Evolutionary conservation across 2,329 filamentous ascomycete genomes (phyloP).

Genomic region (Neofusicoccum parvum): DNA sequence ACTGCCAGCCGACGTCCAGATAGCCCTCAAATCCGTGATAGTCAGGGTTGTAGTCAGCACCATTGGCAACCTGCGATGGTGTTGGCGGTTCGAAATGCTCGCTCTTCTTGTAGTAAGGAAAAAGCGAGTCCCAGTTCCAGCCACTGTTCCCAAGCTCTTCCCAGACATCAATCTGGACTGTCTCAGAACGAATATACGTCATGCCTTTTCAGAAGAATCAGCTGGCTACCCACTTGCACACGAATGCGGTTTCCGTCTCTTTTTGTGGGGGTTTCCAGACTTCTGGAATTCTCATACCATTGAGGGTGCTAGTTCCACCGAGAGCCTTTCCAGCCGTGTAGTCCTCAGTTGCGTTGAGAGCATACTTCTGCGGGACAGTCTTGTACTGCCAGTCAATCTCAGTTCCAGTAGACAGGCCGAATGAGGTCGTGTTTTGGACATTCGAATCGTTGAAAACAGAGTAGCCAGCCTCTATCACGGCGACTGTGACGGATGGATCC

Average conservation of each 20-base stretch:
- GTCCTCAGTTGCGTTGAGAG: conserved; percentile 25
- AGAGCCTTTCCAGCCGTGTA: conserved; percentile 40
- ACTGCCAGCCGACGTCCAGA: conserved; percentile 22
- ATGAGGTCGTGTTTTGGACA: conserved; percentile 30
- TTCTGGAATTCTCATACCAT: conserved; percentile 29
- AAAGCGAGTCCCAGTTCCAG: conserved; percentile 23
- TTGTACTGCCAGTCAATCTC: conserved; percentile 41
- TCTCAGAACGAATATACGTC: conserved; percentile 23
- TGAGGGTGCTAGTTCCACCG: conserved; percentile 42
- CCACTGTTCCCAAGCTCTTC: conserved; percentile 21
- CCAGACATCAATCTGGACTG: conserved; percentile 22
- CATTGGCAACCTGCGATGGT: conserved; percentile 2
- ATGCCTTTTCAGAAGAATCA: conserved; percentile 20
- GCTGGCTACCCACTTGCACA: neutral
- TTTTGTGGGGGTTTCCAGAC: neutral
- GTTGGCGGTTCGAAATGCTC: conserved; percentile 22
- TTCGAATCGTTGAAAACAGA: conserved; percentile 33
- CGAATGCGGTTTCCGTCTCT: neutral
- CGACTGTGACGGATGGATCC: conserved; percentile 27
- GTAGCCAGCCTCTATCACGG: conserved; percentile 27
- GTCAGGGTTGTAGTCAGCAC: conserved; percentile 16
- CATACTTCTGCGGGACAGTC: conserved; percentile 36
- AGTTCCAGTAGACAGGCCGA: conserved; percentile 33
- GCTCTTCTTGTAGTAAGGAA: conserved; percentile 23
- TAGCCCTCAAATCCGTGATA: conserved; percentile 15